phyloP scores from a whole-genome alignment of 2,329 filamentous ascomycete genomes.

The Davidsoniella virescens region DNA sequence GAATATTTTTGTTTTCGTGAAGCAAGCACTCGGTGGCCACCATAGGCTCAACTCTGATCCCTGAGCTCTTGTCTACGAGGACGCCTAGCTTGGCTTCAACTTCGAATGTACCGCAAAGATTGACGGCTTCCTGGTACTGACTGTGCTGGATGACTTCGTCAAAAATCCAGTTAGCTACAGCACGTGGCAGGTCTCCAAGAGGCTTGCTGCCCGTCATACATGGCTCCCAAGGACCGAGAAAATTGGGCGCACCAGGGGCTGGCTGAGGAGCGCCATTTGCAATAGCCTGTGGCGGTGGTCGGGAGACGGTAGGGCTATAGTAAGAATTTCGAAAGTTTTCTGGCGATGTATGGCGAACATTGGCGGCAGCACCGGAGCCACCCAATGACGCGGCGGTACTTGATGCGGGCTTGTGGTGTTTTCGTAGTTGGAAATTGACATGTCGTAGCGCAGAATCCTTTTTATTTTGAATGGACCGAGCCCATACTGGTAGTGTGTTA shows the following conservation, averaged over 20 bases:
- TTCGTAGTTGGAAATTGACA: constrained; percentile 31
- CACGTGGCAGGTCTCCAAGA: constrained; percentile 56
- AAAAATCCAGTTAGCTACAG: constrained; percentile 70
- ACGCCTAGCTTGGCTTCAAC: constrained; percentile 88
- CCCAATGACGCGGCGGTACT: constrained; percentile 22
- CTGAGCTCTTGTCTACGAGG: constrained; percentile 56
- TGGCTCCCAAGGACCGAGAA: constrained; percentile 44
- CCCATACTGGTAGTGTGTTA: constrained; percentile 31
- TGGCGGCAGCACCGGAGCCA: constrained; percentile 17
- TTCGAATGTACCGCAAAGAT: constrained; percentile 60
- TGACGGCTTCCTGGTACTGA: constrained; percentile 46
- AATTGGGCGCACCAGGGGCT: constrained; percentile 10
- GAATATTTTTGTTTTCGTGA: constrained; percentile 39
- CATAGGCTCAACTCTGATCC: constrained; percentile 50
- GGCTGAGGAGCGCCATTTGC: background rate
- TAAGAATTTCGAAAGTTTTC: constrained; percentile 25
- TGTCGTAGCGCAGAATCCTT: constrained; percentile 24
- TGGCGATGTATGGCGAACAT: constrained; percentile 28
- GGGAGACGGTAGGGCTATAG: constrained; percentile 2
- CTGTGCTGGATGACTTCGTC: constrained; percentile 49
- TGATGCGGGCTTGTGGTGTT: constrained; percentile 19
- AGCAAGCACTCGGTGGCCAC: constrained; percentile 58
- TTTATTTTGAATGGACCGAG: constrained; percentile 24
- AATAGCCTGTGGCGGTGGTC: constrained; percentile 14
- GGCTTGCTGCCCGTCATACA: constrained; percentile 56